Conservation (phyloP, 164 flowering plant species). For the Aristolochia fimbriata region DNA sequence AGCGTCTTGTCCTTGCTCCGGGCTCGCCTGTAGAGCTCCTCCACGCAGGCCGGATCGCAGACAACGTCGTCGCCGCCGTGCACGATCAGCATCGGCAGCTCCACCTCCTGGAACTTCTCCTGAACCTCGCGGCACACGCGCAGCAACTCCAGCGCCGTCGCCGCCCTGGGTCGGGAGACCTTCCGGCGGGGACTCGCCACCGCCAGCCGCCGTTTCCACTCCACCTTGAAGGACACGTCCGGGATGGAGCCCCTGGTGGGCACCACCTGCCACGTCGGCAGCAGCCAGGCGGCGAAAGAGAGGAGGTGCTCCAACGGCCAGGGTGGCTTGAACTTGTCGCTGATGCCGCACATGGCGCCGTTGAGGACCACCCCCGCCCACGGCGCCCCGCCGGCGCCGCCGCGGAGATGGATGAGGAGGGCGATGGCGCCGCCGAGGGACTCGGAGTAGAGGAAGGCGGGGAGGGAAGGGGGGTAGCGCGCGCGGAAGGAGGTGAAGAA, state of each 20-base stretch:
- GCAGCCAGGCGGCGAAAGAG: conserved; percentile 36
- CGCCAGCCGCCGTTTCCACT: conserved; percentile 73
- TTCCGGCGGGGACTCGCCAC: conserved; percentile 52
- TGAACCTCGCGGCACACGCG: conserved; percentile 71
- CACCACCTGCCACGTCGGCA: conserved; percentile 79
- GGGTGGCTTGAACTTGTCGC: conserved; percentile 83
- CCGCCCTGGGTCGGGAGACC: conserved; percentile 58
- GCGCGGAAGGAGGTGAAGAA: conserved; percentile 61
- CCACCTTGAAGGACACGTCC: conserved; percentile 75
- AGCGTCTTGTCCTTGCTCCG: conserved; percentile 66
- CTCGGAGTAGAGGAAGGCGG: conserved; percentile 79
- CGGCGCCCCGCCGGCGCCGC: conserved; percentile 12
- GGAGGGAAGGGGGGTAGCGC: conserved; percentile 32
- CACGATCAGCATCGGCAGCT: conserved; percentile 55
- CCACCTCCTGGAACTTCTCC: conserved; percentile 49
- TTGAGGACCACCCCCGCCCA: conserved; percentile 74
- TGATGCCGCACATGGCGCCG: conserved; percentile 96
- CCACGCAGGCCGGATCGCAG: conserved; percentile 77
- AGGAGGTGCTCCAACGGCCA: conserved; percentile 95
- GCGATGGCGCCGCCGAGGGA: conserved; percentile 96
- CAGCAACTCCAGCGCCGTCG: conserved; percentile 71
- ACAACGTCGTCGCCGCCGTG: conserved; percentile 75
- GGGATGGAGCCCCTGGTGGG: conserved; percentile 77
- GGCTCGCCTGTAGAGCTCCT: conserved; percentile 60
- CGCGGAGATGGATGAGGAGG: conserved; percentile 55